Evolutionary conservation across 139 green algal species (phyloP), one percentile per base, ranked within the genome.

Genomic region (Closterium sp.): DNA sequence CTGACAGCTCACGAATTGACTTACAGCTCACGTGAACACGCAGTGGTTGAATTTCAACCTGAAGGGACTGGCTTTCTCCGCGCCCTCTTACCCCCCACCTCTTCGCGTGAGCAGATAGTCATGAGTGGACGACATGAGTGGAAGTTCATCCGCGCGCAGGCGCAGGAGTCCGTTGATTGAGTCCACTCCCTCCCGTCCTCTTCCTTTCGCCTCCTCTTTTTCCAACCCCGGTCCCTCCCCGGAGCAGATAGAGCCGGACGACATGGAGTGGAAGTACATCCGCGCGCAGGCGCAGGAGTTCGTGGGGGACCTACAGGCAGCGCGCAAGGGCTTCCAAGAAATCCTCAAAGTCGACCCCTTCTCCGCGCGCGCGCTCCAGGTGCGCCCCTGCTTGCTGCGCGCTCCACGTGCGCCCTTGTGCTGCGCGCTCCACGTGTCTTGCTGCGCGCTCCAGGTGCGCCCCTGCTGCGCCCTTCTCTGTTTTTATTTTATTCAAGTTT

Each of bases 351-450:
- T 10, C 27, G 89, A 92, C 21, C 89, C 89, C 31, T 92, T 90
- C 85, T 92, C 89, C 31, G 89, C 89, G n/a, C 89, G 89, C 27
- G 89, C 89, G 30, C 28, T 92, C 70, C 89, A 92, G 89, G 89
- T 92, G n/a, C 24, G 62, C 27, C 79, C 5, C 27, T 86, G 79
- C 27, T 27, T 24, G 70, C 70, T 38, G 32, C 32, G 32, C 32
- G 32, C 28, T 92, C 70, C 89, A 92, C 50, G 89, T 92, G n/a
- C 24, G 62, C 27, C 79, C 5, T 11, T 86, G 79, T 24, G 70
- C 70, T 38, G 32, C 32, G 32, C 32, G 32, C n/a, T n/a, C n/a
- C n/a, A n/a, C n/a, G n/a, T n/a, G n/a, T n/a, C n/a, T n/a, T n/a
- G n/a, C n/a, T n/a, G 89, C 27, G 89, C 89, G 30, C 28, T 92